These are phyloP conservation scores for Pythium utonaiense DNA, from an alignment of 352 stramenopile genomes.

Conservation along the genomic window DNA sequence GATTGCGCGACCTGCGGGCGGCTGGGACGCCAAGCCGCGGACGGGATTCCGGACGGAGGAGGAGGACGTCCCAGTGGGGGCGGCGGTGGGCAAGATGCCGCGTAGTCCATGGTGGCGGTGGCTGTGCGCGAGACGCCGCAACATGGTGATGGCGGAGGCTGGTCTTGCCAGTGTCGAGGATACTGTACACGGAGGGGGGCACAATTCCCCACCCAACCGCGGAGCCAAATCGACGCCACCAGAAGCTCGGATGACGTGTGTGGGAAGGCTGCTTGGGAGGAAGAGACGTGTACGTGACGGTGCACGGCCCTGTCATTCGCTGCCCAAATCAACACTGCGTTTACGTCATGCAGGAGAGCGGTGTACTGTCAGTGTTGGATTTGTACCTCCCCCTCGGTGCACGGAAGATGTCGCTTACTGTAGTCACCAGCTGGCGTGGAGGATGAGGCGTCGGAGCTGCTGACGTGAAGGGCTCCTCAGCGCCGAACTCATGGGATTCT, in stretches of 20 bases:
- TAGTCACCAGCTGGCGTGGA: neutral
- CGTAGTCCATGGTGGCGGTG: neutral
- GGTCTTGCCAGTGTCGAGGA: neutral
- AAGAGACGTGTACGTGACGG: neutral
- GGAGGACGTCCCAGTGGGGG: neutral
- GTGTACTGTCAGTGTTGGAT: neutral
- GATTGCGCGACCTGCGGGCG: conserved; percentile 12
- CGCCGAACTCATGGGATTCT: neutral
- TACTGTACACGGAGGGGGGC: neutral
- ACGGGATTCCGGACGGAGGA: neutral
- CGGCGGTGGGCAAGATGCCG: neutral
- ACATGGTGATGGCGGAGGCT: too few relatives aligned
- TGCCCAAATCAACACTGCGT: neutral
- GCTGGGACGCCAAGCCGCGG: neutral
- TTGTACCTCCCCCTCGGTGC: neutral
- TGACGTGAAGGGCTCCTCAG: neutral
- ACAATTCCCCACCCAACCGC: neutral
- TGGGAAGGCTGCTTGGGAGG: neutral
- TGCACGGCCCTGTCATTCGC: neutral
- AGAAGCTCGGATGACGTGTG: neutral
- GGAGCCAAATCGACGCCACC: neutral
- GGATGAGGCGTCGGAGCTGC: neutral
- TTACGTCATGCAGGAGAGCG: neutral
- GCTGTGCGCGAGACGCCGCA: too few relatives aligned
- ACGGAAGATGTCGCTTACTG: neutral